phyloP scores from a whole-genome alignment of 2,329 filamentous ascomycete species.

The Cordyceps cicadae region DNA sequence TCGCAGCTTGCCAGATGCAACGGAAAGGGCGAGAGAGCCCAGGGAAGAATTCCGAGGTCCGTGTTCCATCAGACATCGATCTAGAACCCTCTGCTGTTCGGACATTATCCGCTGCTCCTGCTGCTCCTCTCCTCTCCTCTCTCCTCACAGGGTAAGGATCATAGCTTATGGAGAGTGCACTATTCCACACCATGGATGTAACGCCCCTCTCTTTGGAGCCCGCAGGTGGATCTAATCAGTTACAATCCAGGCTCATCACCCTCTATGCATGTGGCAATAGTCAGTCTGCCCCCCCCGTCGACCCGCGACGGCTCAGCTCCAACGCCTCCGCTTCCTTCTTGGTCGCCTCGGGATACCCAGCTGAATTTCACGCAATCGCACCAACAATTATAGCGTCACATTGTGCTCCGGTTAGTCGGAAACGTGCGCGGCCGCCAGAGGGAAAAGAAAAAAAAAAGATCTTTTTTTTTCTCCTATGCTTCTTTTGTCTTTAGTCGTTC shows the following conservation, averaged over 20 bases:
- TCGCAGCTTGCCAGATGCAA: neutral
- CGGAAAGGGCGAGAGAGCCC: neutral
- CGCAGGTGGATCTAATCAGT: conserved; percentile 3
- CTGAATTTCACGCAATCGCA: conserved; percentile 4
- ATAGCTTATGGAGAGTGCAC: neutral
- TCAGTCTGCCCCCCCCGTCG: neutral
- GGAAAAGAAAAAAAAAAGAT: neutral
- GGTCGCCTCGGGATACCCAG: neutral
- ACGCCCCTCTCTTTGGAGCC: neutral
- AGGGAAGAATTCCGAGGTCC: neutral
- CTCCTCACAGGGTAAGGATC: conserved; percentile 2
- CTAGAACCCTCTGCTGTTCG: neutral
- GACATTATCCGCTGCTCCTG: neutral
- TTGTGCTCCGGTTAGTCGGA: neutral
- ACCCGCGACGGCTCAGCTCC: conserved; percentile 2
- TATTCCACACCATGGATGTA: neutral
- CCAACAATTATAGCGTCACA: neutral
- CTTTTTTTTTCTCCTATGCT: neutral
- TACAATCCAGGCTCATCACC: neutral
- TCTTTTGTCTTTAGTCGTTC: neutral
- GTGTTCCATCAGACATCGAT: no score
- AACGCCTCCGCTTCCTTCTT: neutral
- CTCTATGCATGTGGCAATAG: neutral
- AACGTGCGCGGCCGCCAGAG: neutral
- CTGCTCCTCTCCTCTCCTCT: neutral